These are phyloP conservation scores for Suhomyces emberorum DNA, from an alignment of 805 yeast species.

Conservation along the genomic window DNA sequence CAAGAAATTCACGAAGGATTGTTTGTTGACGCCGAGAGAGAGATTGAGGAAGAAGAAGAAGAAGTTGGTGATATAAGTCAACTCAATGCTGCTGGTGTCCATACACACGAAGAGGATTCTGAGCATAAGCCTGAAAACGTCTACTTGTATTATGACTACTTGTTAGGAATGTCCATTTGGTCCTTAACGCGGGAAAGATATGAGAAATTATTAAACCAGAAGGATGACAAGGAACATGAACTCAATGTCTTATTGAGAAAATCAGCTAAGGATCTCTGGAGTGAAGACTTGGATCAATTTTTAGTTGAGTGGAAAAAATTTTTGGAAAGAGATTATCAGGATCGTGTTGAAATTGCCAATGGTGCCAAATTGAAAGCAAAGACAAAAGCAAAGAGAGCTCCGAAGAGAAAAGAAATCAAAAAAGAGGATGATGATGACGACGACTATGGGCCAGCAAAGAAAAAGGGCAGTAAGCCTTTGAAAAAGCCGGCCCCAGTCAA, in stretches of 20 bases:
- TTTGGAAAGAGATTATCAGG: constrained; percentile 59
- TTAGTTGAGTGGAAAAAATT: constrained; percentile 63
- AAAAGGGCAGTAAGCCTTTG: constrained; percentile 3
- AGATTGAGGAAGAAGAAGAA: constrained; percentile 40
- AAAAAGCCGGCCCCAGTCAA: constrained; percentile 1
- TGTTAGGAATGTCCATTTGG: constrained; percentile 91
- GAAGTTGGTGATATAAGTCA: constrained; percentile 34
- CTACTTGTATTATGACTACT: constrained; percentile 73
- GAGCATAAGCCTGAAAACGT: constrained; percentile 51
- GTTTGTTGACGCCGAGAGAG: constrained; percentile 27
- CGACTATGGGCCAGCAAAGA: constrained; percentile 6
- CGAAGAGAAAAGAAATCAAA: constrained; percentile 11
- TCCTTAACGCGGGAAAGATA: constrained; percentile 88
- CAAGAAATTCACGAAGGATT: constrained; percentile 19
- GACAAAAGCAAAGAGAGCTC: constrained; percentile 12
- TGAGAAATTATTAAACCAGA: constrained; percentile 70
- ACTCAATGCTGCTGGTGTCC: constrained; percentile 18
- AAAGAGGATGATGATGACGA: constrained; percentile 7
- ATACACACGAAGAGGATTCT: constrained; percentile 28
- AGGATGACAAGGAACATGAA: constrained; percentile 68
- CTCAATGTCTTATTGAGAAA: constrained; percentile 60
- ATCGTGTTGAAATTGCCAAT: constrained; percentile 49
- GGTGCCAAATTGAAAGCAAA: constrained; percentile 43
- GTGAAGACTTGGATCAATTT: constrained; percentile 74
- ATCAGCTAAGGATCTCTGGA: constrained; percentile 88